Percentiles rank a stretch among this genome's conserved stretches.
Evolutionary conservation across 2,329 filamentous ascomycete genomes (phyloP).

Genomic region (Cercospora berteroae): DNA sequence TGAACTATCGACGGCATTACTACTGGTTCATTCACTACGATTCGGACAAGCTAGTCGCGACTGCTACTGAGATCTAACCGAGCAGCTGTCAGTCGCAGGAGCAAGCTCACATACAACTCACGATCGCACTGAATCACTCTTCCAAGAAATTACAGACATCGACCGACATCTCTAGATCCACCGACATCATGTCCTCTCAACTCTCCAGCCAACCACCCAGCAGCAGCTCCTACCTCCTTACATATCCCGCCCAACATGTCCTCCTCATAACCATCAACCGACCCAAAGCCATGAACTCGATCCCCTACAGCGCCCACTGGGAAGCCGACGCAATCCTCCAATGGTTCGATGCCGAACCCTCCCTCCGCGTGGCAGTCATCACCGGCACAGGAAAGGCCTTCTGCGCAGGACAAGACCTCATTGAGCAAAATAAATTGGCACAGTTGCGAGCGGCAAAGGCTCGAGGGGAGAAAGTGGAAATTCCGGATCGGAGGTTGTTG

Average conservation of each 20-base stretch:
- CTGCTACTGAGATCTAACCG: not conserved
- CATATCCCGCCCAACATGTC: constrained; percentile 49
- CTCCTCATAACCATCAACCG: constrained; percentile 56
- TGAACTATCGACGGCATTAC: not conserved
- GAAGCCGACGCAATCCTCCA: constrained; percentile 52
- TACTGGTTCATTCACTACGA: not conserved
- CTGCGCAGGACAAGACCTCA: constrained; percentile 57
- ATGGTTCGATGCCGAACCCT: constrained; percentile 51
- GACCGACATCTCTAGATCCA: not conserved
- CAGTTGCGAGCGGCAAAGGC: constrained; percentile 25
- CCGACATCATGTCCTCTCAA: constrained; percentile 20
- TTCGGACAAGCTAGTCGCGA: not conserved
- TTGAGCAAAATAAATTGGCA: constrained; percentile 43
- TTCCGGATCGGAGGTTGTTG: constrained; percentile 28
- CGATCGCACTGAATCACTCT: not conserved
- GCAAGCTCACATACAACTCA: not conserved
- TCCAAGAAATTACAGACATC: not conserved
- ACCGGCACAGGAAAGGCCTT: constrained; percentile 57
- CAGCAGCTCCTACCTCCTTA: constrained; percentile 37
- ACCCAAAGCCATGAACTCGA: constrained; percentile 50
- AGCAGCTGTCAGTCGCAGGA: not conserved
- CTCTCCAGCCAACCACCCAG: constrained; percentile 27
- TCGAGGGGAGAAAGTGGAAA: constrained; percentile 25
- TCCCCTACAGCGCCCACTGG: constrained; percentile 46
- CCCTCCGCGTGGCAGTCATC: constrained; percentile 40